A percentile compares a stretch with the other conserved stretches of the same genome.
Evolutionary conservation across 306 rosid genomes (phyloP).

Genomic region (Cucumis hystrix): DNA sequence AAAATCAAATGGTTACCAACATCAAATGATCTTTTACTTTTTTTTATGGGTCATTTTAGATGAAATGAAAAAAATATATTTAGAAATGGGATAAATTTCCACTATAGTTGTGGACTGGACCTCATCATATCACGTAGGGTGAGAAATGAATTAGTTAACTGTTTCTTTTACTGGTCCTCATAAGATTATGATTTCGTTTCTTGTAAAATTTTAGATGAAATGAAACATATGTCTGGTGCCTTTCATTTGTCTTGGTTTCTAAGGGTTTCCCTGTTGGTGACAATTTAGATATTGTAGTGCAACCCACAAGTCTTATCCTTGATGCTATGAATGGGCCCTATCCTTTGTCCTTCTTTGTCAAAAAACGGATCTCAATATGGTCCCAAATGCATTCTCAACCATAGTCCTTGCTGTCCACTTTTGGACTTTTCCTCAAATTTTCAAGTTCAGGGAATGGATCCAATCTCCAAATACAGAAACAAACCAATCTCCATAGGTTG

Average conservation of each 20-base stretch:
- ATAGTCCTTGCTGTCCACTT: background rate
- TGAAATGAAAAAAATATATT: too few relatives aligned
- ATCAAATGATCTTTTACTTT: too few relatives aligned
- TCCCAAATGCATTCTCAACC: background rate
- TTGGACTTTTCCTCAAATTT: background rate
- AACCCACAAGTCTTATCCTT: background rate
- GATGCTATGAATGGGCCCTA: background rate
- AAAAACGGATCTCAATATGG: background rate
- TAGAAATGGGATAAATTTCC: background rate
- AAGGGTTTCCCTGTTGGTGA: background rate
- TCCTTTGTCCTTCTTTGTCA: background rate
- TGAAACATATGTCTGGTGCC: background rate
- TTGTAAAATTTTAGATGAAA: background rate
- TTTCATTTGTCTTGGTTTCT: background rate
- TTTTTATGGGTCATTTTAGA: too few relatives aligned
- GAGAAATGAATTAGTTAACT: background rate
- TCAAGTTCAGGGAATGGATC: background rate
- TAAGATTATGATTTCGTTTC: background rate
- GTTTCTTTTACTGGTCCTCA: background rate
- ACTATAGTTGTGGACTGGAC: background rate
- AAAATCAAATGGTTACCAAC: too few relatives aligned
- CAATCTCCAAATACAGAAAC: conserved; percentile 4
- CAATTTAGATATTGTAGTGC: background rate
- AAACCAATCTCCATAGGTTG: background rate
- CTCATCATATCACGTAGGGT: background rate